Percentiles rank a stretch among this genome's conserved stretches.
These are phyloP conservation scores for Boletus rubroflammeus DNA, from an alignment of 768 basidiomycete species.

Conservation along the genomic window DNA sequence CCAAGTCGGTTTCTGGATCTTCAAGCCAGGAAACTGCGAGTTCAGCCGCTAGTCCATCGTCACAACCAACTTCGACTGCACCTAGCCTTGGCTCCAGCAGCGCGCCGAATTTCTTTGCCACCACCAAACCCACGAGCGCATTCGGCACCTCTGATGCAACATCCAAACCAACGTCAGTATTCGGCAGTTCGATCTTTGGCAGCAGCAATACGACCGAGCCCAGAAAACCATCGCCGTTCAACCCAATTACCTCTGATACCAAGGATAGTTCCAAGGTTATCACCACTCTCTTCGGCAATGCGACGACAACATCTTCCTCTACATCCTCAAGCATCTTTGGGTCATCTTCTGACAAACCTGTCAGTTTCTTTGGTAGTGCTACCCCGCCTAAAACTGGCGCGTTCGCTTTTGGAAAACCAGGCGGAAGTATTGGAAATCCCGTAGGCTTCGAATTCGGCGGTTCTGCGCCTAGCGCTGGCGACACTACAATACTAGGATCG, in stretches of 20 bases:
- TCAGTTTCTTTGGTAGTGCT: constrained; percentile 28
- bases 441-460: constrained; percentile 53
- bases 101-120: constrained; percentile 23
- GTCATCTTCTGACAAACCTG: constrained; percentile 22
- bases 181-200: constrained; percentile 28
- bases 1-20: constrained; percentile 3
- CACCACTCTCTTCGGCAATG: constrained; percentile 20
- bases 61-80: constrained; percentile 10
- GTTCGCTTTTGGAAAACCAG: constrained; percentile 32
- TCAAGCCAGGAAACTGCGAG: constrained; percentile 12
- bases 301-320: constrained; percentile 8
- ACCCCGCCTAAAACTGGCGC: constrained; percentile 23
- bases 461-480: constrained; percentile 18
- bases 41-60: not conserved
- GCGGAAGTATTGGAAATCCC: constrained; percentile 57
- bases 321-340: constrained; percentile 19
- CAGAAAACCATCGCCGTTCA: constrained; percentile 12
- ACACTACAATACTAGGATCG: constrained; percentile 10
- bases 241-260: constrained; percentile 6
- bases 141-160: constrained; percentile 20
- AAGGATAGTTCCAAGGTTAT: constrained; percentile 13
- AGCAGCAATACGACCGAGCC: constrained; percentile 11
- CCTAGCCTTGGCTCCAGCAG: constrained; percentile 16
- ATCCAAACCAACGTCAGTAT: constrained; percentile 24
- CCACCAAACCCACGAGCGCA: constrained; percentile 13